A percentile compares a stretch with the other conserved stretches of the same genome.
phyloP scores from a whole-genome alignment of 1,284 basidiomycete genomes.

The Cutaneotrichosporon cutaneum region DNA sequence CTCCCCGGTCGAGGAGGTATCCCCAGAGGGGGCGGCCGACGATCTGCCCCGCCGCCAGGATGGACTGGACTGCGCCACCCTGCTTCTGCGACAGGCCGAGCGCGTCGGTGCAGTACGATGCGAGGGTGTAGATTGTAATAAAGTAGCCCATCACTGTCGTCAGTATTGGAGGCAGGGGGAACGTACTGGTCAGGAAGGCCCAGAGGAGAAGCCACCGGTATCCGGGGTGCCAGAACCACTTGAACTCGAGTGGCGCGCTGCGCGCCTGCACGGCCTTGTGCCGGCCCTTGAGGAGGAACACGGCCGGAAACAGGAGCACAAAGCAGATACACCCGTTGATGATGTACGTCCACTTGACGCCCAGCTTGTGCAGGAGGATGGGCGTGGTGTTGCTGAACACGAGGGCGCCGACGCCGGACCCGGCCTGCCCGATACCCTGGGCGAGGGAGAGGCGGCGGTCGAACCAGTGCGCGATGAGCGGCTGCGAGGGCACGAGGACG shows the following conservation, averaged over 20 bases:
- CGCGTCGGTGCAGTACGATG: conserved; percentile 53
- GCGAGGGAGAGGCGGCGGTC: conserved; percentile 44
- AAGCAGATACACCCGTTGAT: conserved; percentile 51
- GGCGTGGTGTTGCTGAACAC: conserved; percentile 49
- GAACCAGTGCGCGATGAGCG: conserved; percentile 52
- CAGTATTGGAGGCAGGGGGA: background rate
- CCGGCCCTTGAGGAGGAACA: conserved; percentile 45
- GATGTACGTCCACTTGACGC: conserved; percentile 48
- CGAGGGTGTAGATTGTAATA: conserved; percentile 54
- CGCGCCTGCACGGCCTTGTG: conserved; percentile 34
- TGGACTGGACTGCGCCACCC: conserved; percentile 53
- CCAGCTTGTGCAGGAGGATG: conserved; percentile 37
- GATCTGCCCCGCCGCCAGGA: conserved; percentile 55
- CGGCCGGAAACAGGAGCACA: conserved; percentile 45
- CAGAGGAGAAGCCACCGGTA: conserved; percentile 20
- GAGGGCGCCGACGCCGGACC: conserved; percentile 49
- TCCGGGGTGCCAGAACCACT: conserved; percentile 23
- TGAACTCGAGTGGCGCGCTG: conserved; percentile 18
- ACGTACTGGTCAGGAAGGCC: conserved; percentile 25
- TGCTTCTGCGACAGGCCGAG: conserved; percentile 52
- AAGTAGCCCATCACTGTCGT: conserved; percentile 52
- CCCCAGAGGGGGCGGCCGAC: conserved; percentile 54
- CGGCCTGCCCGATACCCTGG: conserved; percentile 42
- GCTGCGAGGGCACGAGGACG: conserved; percentile 44
- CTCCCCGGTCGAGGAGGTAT: conserved; percentile 49